phyloP scores from a whole-genome alignment of 768 basidiomycete species.

The Leucocoprinus leucothites region DNA sequence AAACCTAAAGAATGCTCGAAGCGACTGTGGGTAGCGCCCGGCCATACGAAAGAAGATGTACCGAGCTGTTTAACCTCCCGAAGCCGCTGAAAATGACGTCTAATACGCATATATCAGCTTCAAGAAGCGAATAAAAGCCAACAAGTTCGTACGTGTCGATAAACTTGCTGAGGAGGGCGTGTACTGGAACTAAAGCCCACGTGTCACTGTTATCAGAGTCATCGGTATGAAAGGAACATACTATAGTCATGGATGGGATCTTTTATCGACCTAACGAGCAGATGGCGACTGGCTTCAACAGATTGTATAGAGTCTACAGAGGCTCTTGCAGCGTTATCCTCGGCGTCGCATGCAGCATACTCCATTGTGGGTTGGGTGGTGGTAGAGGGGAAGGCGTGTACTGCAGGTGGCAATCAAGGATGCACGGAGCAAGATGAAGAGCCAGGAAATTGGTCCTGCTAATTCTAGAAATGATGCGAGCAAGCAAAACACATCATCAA shows the following conservation, averaged over 20 bases:
- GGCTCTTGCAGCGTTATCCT: background rate
- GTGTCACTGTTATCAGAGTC: background rate
- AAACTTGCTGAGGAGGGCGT: conserved; percentile 34
- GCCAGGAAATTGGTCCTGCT: background rate
- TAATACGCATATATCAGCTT: conserved; percentile 23
- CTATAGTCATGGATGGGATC: conserved; percentile 17
- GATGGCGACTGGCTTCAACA: conserved; percentile 2
- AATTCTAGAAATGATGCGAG: background rate
- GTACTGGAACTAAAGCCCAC: conserved; percentile 32
- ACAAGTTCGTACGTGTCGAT: conserved; percentile 63
- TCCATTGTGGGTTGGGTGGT: background rate
- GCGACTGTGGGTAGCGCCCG: conserved; percentile 74
- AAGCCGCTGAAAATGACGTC: conserved; percentile 75
- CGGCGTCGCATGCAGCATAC: background rate
- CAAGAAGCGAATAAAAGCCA: background rate
- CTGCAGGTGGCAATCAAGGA: conserved; percentile 1
- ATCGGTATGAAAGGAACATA: background rate
- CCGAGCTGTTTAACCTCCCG: conserved; percentile 80
- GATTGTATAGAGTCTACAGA: background rate
- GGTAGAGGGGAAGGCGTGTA: background rate
- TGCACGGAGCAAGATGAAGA: background rate
- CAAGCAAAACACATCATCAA: conserved; percentile 1
- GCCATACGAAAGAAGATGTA: conserved; percentile 72
- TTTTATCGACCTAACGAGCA: conserved; percentile 13
- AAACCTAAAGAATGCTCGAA: conserved; percentile 84